Evolutionary conservation across 148 eudicot genomes (phyloP).

Genomic region (Dianthus caryophyllus): DNA sequence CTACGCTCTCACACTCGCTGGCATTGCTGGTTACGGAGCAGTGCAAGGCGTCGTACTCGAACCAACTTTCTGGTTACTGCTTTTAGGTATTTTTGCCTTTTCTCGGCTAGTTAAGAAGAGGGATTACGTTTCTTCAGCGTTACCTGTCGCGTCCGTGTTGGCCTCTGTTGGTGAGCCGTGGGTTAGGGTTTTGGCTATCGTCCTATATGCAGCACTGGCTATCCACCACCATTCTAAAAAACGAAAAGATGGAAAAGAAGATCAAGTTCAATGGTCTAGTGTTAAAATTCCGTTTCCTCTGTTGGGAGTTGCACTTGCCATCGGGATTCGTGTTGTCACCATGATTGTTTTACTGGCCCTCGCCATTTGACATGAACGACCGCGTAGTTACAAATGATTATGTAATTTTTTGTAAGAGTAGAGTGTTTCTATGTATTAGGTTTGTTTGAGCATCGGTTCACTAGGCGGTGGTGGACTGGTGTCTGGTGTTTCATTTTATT

Average conservation of each 20-base stretch:
- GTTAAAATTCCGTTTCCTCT: constrained; percentile 56
- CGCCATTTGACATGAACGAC: constrained; percentile 87
- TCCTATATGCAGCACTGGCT: constrained; percentile 53
- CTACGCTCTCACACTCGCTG: constrained; percentile 54
- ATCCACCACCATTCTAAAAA: constrained; percentile 40
- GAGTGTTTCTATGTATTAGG: too few species aligned
- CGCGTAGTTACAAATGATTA: constrained; percentile 23
- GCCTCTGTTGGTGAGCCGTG: constrained; percentile 92
- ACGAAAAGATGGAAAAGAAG: constrained; percentile 24
- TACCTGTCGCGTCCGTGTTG: constrained; percentile 67
- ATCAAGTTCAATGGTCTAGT: constrained; percentile 17
- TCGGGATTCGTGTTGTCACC: constrained; percentile 64
- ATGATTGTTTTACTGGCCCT: constrained; percentile 81
- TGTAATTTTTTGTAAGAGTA: too few species aligned
- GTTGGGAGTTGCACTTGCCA: constrained; percentile 62
- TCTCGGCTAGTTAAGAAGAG: constrained; percentile 55
- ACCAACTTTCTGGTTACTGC: constrained; percentile 56
- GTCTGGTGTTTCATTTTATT: too few species aligned
- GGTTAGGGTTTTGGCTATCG: constrained; percentile 56
- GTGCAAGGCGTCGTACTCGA: constrained; percentile 59
- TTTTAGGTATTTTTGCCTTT: constrained; percentile 52
- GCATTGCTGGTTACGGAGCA: constrained; percentile 61
- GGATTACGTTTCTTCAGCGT: constrained; percentile 62
- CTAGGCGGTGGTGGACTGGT: too few species aligned
- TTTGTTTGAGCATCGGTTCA: too few species aligned